Base-by-base conservation (phyloP, 2,329 filamentous ascomycete genomes). In the Biscogniauxia marginata region DNA sequence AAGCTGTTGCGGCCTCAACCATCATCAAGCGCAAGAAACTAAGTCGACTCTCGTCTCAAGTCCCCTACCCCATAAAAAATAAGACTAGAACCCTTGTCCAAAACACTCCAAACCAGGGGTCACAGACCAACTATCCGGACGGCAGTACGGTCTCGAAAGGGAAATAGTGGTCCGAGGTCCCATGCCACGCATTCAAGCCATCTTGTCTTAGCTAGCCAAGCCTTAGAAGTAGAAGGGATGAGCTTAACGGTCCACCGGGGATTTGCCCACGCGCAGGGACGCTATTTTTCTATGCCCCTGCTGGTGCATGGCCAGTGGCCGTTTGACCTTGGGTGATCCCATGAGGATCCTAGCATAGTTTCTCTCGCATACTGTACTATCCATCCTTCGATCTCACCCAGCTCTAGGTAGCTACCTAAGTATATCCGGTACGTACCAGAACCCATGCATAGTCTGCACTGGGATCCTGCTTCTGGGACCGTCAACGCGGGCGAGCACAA, bases 41-140 rank as follows among this genome's bases (percentile, higher is more conserved):
- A 70, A 72, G 70, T 72, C 70, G 68, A 68, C 68, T 67, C 69
- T 75, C 74, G 76, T 78, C 76, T 78, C 76, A 78, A 76, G 70
- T 74, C 64, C 63, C 65, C 66, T 67, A 64, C 64, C 62, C 67
- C 55, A 67, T 64, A 65, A 65, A 65, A 68, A 68, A 67, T 67
- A 67, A 61, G 63, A 60, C 65, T 54, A 64, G 61, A 61, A 57
- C 63, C 71, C 68, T 70, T 65, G 67, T 69, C 67, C 67, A 65
- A 70, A 73, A 72, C 59, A 60, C 62, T 59, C 62, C 53, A 60
- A 63, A 58, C 52, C 63, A 63, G 62, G 64, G 66, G 56, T 64
- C 56, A 63, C 65, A 61, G 66, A 66, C 68, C 63, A 68, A 63
- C 63, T 65, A 67, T 67, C 65, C 67, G 67, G 62, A 65, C 67